Conservation (phyloP, 1,284 basidiomycete species). For the Naganishia liquefaciens region DNA sequence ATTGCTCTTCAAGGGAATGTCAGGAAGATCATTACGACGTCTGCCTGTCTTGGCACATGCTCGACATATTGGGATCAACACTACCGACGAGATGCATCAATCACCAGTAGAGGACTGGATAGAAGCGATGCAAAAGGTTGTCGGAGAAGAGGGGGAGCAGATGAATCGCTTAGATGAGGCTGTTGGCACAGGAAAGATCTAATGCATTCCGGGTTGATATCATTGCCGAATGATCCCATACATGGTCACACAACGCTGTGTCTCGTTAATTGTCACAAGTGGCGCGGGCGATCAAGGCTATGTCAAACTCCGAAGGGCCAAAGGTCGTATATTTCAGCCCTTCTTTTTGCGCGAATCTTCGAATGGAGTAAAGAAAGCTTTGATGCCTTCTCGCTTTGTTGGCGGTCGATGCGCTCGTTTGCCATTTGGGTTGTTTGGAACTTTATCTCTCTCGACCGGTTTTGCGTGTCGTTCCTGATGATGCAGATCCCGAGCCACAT, state of each 20-base stretch:
- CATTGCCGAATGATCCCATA: background rate
- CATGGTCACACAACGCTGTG: background rate
- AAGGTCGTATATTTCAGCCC: background rate
- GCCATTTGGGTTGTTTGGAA: slow-evolving; percentile 35
- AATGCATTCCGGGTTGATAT: background rate
- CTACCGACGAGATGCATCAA: slow-evolving; percentile 25
- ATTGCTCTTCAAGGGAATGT: slow-evolving; percentile 68
- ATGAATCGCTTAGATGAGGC: slow-evolving; percentile 28
- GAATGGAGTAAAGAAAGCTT: slow-evolving; percentile 64
- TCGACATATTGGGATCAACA: slow-evolving; percentile 62
- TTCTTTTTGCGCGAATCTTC: slow-evolving; percentile 11
- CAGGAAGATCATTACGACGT: slow-evolving; percentile 82
- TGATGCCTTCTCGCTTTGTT: slow-evolving; percentile 63
- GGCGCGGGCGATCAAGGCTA: background rate
- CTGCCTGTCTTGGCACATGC: slow-evolving; percentile 90
- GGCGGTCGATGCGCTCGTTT: slow-evolving; percentile 52
- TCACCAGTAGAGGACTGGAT: slow-evolving; percentile 45
- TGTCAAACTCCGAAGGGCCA: background rate
- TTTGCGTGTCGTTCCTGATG: slow-evolving; percentile 37
- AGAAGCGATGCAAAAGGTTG: slow-evolving; percentile 70
- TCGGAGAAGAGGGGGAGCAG: slow-evolving; percentile 51
- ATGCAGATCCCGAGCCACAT: slow-evolving; percentile 75
- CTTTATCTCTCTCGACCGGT: slow-evolving; percentile 1
- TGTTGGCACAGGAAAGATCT: slow-evolving; percentile 31
- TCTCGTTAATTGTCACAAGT: background rate